Conservation (phyloP, 345 rosid genomes). For the Populus nigra region DNA sequence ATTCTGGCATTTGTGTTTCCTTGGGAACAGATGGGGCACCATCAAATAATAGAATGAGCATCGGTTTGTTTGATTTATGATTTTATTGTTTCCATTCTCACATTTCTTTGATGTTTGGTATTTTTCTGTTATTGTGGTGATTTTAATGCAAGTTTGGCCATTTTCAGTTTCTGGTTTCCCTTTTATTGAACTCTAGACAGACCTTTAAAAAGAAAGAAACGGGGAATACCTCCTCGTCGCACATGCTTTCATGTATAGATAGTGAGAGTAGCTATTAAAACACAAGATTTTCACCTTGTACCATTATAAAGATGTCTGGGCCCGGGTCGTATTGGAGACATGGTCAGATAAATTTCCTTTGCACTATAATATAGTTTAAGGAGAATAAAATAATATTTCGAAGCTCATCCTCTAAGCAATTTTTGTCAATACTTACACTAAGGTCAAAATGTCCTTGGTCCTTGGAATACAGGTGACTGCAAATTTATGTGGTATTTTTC, state of each 20-base stretch:
- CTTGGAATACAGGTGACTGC: neutral
- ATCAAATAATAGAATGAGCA: conserved; percentile 79
- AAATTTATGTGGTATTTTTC: neutral
- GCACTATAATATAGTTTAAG: too few relatives aligned
- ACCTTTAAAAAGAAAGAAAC: neutral
- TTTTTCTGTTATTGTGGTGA: neutral
- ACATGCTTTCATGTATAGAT: neutral
- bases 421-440: neutral
- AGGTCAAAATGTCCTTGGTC: neutral
- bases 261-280: neutral
- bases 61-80: conserved; percentile 40
- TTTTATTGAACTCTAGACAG: neutral
- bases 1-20: conserved; percentile 59
- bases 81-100: neutral
- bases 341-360: too few relatives aligned
- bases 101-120: neutral
- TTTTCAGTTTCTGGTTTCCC: neutral
- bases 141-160: neutral
- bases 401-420: neutral
- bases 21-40: conserved; percentile 86
- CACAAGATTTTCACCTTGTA: too few relatives aligned
- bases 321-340: too few relatives aligned
- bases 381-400: neutral
- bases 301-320: too few relatives aligned
- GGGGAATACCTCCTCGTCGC: too few relatives aligned